A percentile compares a stretch with the other conserved stretches of the same genome.
Evolutionary conservation across 495 filamentous ascomycete species (phyloP).

Genomic region (Aspergillus incahuasiensis): DNA sequence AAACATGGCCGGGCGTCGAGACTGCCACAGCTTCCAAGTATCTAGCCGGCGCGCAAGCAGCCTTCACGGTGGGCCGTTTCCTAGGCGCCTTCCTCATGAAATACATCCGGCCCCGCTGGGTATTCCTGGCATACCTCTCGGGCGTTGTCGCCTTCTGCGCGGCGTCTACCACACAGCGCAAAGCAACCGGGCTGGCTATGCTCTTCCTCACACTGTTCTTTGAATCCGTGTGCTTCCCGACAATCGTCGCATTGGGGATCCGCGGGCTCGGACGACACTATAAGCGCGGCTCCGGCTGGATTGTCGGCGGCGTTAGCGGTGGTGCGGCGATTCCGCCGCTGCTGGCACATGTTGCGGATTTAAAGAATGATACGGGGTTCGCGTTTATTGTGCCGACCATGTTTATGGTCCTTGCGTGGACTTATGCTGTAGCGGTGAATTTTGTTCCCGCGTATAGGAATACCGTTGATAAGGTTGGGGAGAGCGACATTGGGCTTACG

Average conservation of each 20-base stretch:
- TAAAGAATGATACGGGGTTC: slow-evolving; percentile 42
- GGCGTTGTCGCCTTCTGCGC: slow-evolving; percentile 40
- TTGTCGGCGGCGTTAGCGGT: slow-evolving; percentile 55
- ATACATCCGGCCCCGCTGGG: slow-evolving; percentile 46
- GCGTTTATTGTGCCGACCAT: slow-evolving; percentile 55
- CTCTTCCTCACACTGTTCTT: slow-evolving; percentile 57
- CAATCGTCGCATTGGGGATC: slow-evolving; percentile 58
- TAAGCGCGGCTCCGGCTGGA: slow-evolving; percentile 53
- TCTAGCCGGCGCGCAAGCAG: slow-evolving; percentile 60
- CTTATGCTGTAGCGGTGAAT: slow-evolving; percentile 59
- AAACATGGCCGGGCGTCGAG: slow-evolving; percentile 21
- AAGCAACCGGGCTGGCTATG: slow-evolving; percentile 47
- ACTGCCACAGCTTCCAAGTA: slow-evolving; percentile 51
- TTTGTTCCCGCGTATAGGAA: slow-evolving; percentile 56
- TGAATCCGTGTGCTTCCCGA: slow-evolving; percentile 59
- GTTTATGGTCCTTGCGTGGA: slow-evolving; percentile 52
- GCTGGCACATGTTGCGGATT: slow-evolving; percentile 46
- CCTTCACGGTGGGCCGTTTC: slow-evolving; percentile 65
- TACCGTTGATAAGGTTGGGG: slow-evolving; percentile 56
- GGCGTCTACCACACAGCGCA: slow-evolving; percentile 26
- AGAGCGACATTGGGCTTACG: slow-evolving; percentile 47
- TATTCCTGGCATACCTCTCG: slow-evolving; percentile 42
- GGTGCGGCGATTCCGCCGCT: slow-evolving; percentile 51
- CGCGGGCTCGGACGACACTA: slow-evolving; percentile 56
- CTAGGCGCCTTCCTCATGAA: slow-evolving; percentile 47